Evolutionary conservation across 163 green algal species (phyloP).

Genomic region (Coccomyxa subellipsoidea): DNA sequence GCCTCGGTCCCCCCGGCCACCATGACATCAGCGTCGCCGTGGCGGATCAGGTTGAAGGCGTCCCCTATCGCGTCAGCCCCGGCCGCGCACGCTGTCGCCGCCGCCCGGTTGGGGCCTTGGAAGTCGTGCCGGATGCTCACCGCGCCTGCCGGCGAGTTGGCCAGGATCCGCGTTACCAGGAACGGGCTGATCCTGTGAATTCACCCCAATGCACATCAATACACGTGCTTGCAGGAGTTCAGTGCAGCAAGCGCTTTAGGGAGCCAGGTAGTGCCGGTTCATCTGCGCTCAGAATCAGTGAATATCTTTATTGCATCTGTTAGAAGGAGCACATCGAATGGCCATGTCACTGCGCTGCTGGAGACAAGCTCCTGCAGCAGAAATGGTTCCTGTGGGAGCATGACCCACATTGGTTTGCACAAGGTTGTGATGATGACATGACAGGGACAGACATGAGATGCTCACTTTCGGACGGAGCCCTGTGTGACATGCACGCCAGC

Average conservation of each 20-base stretch:
- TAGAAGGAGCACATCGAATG: no score
- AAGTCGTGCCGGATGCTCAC: conserved; percentile 77
- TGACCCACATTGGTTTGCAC: no score
- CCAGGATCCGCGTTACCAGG: conserved; percentile 89
- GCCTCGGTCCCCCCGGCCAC: conserved; percentile 80
- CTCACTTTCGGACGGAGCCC: conserved; percentile 9
- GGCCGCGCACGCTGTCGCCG: conserved; percentile 83
- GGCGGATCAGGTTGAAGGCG: conserved; percentile 58
- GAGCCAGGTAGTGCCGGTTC: no score
- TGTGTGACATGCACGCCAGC: conserved; percentile 55
- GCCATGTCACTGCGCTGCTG: no score
- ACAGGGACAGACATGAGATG: no score
- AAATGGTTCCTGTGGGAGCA: no score
- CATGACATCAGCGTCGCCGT: conserved; percentile 86
- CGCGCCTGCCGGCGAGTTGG: conserved; percentile 88
- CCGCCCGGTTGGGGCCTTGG: conserved; percentile 78
- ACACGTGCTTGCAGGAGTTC: no score
- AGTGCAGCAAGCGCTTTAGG: no score
- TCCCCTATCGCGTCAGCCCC: conserved; percentile 87
- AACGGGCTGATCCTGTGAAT: conserved; percentile 71
- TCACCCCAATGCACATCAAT: background rate
- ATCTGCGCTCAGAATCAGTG: no score
- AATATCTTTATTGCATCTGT: no score
- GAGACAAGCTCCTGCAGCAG: no score
- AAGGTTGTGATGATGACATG: no score